Base-by-base conservation (phyloP, 2,329 filamentous ascomycete species). In the Sporothrix pallida region DNA sequence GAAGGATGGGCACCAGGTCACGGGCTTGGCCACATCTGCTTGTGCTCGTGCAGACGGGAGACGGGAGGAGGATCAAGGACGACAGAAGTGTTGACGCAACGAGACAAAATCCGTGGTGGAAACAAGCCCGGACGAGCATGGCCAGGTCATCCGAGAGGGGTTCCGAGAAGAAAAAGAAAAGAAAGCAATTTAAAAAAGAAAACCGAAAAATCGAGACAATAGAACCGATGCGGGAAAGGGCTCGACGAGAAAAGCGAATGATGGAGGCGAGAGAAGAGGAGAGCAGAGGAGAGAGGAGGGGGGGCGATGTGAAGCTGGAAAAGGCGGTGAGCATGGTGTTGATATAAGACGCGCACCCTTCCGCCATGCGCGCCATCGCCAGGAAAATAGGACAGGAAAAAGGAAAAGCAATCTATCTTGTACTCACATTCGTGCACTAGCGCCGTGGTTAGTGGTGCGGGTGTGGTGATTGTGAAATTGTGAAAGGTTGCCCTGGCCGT, bases 281-380 rank as follows among this genome's bases (percentile, higher is more conserved):
- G 58, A n/a, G 31, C 46, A 17, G 4, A 42, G 10, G 26, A 7
- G 26, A 58, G 58, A 37, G 31, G 46, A n/a, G 6, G 60, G n/a
- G 23, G 60, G 9, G 37, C 3, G 9, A 46, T 15, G 58, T 26
- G 48, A 52, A 23, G 50, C n/a, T 50, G 20, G 67, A 73, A 73
- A 73, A 73, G 67, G 72, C 72, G 72, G 72, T 73, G 72, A 70
- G 68, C 56, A 37, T 37, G 31, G 13, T 20, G 23, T 54, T 52
- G 23, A 52, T 71, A 63, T 65, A 71, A 48, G 37, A 60, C 37
- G 68, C 52, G 67, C 31, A 54, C 9, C 48, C 46, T 44, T 17
- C 52, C 31, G 37, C n/a, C n/a, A 56, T n/a, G 65, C 31, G 37
- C 60, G 37, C 37, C 44, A n/a, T 44, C 17, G 60, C 31, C 58